Evolutionary conservation across 768 basidiomycete genomes (phyloP).

Genomic region (Ramaria sp.): DNA sequence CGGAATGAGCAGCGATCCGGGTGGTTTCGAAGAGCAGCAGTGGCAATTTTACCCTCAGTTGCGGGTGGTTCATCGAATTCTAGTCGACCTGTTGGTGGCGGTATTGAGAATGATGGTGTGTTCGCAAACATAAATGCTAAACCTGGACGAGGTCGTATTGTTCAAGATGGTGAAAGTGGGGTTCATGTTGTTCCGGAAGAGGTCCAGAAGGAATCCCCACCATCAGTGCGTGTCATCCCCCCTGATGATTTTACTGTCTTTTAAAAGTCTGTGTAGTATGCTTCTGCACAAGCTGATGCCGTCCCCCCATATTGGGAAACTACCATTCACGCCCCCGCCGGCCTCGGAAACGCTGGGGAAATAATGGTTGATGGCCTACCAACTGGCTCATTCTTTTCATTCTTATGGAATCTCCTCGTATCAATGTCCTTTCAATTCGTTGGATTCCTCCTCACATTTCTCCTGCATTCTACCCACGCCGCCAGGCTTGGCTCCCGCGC

Average conservation of each 20-base stretch:
- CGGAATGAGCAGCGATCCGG: slow-evolving; percentile 23
- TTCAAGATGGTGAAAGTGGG: slow-evolving; percentile 11
- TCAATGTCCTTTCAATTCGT: slow-evolving; percentile 97
- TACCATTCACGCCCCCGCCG: slow-evolving; percentile 74
- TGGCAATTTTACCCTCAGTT: slow-evolving; percentile 50
- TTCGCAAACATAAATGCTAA: slow-evolving; percentile 93
- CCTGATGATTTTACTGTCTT: neutral
- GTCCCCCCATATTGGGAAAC: slow-evolving; percentile 97
- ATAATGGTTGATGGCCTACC: slow-evolving; percentile 91
- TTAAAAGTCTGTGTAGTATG: slow-evolving; percentile 32
- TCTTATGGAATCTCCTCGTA: slow-evolving; percentile 68
- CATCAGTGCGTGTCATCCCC: slow-evolving; percentile 31
- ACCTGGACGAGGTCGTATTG: slow-evolving; percentile 29
- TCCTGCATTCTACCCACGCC: slow-evolving; percentile 85
- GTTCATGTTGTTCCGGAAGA: slow-evolving; percentile 68
- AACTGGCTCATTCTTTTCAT: slow-evolving; percentile 73
- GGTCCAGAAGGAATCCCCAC: slow-evolving; percentile 70
- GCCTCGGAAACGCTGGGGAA: slow-evolving; percentile 54
- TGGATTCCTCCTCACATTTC: slow-evolving; percentile 86
- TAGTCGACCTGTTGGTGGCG: slow-evolving; percentile 45
- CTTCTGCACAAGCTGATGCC: slow-evolving; percentile 77
- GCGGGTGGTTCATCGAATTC: slow-evolving; percentile 26
- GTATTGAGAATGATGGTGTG: slow-evolving; percentile 82
- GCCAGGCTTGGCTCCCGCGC: slow-evolving; percentile 90
- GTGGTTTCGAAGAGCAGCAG: slow-evolving; percentile 49